Evolutionary conservation across 371 early-diverging fungal genomes (phyloP).

Genomic region (Mortierella sp.): DNA sequence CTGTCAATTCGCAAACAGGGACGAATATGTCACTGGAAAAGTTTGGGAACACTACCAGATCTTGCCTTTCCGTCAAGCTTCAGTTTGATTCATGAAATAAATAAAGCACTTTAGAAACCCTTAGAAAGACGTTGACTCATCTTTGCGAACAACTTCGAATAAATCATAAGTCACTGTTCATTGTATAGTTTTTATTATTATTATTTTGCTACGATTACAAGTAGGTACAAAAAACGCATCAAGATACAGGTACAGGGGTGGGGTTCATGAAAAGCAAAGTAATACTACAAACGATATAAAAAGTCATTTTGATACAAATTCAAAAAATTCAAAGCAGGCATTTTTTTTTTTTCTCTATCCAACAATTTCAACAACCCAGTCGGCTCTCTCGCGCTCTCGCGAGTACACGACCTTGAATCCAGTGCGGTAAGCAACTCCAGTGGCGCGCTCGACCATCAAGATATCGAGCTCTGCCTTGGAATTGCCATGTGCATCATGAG

Average conservation of each 20-base stretch:
- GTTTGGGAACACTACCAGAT: conserved; percentile 73
- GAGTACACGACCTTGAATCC: conserved; percentile 56
- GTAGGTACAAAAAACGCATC: too few species aligned
- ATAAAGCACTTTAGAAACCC: background rate
- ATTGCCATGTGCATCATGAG: conserved; percentile 39
- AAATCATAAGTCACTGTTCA: too few species aligned
- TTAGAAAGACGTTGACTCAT: too few species aligned
- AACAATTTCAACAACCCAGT: conserved; percentile 49
- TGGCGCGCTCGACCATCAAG: conserved; percentile 52
- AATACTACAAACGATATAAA: background rate
- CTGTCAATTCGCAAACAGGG: conserved; percentile 26
- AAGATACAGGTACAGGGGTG: background rate
- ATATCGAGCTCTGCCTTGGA: conserved; percentile 51
- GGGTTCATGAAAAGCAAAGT: background rate
- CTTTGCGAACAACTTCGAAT: too few species aligned
- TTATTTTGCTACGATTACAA: background rate
- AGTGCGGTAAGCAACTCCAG: conserved; percentile 48
- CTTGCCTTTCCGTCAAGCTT: conserved; percentile 59
- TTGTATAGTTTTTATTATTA: background rate
- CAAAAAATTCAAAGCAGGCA: background rate
- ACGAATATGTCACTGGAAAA: conserved; percentile 66
- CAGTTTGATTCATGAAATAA: background rate
- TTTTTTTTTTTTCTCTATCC: conserved; percentile 26
- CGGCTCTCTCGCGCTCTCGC: conserved; percentile 43
- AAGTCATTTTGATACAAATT: conserved; percentile 6